Conservation (phyloP, 1,139 yeast species). For the Nakaseomyces delphensis region DNA sequence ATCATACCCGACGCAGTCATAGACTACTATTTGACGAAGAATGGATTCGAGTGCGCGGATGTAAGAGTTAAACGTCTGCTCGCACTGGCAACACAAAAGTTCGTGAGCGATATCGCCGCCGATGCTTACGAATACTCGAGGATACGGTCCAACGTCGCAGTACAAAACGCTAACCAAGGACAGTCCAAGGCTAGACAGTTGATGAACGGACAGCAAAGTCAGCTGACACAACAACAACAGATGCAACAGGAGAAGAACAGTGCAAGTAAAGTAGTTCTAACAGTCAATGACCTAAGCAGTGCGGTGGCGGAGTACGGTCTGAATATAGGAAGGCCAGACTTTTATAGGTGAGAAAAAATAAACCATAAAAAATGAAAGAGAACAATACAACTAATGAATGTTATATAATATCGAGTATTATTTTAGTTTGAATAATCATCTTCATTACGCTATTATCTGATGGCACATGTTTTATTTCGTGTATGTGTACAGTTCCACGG, state of each 20-base stretch:
- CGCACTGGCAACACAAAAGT: conserved; percentile 93
- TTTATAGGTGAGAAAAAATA: conserved; percentile 48
- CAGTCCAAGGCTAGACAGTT: conserved; percentile 73
- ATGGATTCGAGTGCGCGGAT: conserved; percentile 82
- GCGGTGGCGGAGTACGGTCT: conserved; percentile 77
- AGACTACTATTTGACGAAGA: conserved; percentile 79
- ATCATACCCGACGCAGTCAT: conserved; percentile 98
- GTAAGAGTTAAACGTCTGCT: conserved; percentile 71
- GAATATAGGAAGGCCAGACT: conserved; percentile 85
- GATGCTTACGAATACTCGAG: conserved; percentile 95
- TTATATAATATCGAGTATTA: too few relatives aligned
- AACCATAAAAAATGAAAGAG: neutral
- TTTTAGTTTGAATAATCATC: too few relatives aligned
- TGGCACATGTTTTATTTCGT: too few relatives aligned
- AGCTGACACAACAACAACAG: conserved; percentile 28
- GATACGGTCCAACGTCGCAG: conserved; percentile 76
- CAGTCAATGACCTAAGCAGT: conserved; percentile 30
- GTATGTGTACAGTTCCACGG: too few relatives aligned
- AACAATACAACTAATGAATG: too few relatives aligned
- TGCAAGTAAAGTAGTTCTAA: conserved; percentile 34
- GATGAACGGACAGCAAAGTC: conserved; percentile 46
- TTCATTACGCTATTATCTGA: too few relatives aligned
- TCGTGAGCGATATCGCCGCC: conserved; percentile 86
- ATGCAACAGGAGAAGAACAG: conserved; percentile 37
- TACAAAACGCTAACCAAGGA: conserved; percentile 75